phyloP scores from a whole-genome alignment of 208 protist species.

The Wallacemonas collosoma region DNA sequence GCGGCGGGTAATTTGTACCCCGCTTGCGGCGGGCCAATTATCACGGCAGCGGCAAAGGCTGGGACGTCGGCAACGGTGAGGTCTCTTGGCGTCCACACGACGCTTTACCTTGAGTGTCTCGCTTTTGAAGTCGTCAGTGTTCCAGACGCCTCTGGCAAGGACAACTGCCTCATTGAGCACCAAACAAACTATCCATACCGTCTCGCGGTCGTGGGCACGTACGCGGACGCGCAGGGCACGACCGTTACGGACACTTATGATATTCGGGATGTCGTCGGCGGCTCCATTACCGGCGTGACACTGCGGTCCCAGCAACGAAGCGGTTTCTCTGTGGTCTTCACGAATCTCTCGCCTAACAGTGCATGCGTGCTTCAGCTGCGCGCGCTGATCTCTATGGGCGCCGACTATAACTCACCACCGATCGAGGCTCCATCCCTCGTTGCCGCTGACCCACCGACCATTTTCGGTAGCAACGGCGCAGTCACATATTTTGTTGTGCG shows the following conservation, averaged over 20 bases:
- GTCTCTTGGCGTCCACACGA: conserved; percentile 8
- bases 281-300: conserved; percentile 50
- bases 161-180: conserved; percentile 58
- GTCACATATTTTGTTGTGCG: conserved; percentile 51
- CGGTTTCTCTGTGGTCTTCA: conserved; percentile 57
- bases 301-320: conserved; percentile 32
- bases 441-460: conserved; percentile 50
- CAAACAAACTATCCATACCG: conserved; percentile 68
- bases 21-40: conserved; percentile 40
- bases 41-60: conserved; percentile 19
- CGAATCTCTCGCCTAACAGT: conserved; percentile 42
- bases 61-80: conserved; percentile 26
- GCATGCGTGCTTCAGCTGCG: conserved; percentile 49
- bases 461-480: conserved; percentile 35
- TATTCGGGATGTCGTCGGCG: conserved; percentile 59
- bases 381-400: conserved; percentile 28
- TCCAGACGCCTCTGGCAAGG: conserved; percentile 19
- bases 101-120: conserved; percentile 54
- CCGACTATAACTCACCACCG: neutral
- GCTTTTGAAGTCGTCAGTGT: conserved; percentile 64
- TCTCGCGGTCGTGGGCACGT: conserved; percentile 43
- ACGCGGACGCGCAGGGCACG: conserved; percentile 25
- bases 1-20: conserved; percentile 52
- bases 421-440: conserved; percentile 39
- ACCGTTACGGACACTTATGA: conserved; percentile 37